A percentile compares a stretch with the other conserved stretches of the same genome.
Conservation (phyloP, 2,329 filamentous ascomycete genomes). For the Trichoderma sp. region DNA sequence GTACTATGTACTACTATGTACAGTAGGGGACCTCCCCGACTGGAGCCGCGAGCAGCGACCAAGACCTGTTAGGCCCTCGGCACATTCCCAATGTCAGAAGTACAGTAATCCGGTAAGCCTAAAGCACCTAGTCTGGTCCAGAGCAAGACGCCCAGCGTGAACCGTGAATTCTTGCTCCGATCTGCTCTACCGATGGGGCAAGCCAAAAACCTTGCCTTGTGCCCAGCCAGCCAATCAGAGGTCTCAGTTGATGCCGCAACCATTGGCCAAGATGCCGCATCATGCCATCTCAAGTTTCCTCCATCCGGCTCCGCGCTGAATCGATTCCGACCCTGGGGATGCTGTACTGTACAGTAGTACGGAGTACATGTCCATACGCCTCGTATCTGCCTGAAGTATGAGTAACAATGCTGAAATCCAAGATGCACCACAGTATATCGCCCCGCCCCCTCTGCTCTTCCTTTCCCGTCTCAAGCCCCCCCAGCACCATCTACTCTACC, state of each 20-base stretch:
- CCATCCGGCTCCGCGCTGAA: constrained; percentile 6
- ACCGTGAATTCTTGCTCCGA: background rate
- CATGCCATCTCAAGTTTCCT: constrained; percentile 1
- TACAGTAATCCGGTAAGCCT: background rate
- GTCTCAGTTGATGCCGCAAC: constrained; percentile 1
- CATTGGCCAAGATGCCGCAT: background rate
- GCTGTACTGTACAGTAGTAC: background rate
- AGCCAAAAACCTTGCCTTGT: background rate
- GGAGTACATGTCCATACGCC: background rate
- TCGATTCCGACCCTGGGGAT: background rate
- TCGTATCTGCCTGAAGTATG: background rate
- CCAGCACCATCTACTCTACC: too few relatives aligned
- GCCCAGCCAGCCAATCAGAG: constrained; percentile 7
- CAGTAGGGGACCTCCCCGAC: background rate
- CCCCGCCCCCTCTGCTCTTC: background rate
- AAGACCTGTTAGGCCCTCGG: background rate
- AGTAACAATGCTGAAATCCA: background rate
- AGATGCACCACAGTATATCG: background rate
- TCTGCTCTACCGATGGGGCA: background rate
- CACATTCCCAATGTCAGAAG: background rate
- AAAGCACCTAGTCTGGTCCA: too few relatives aligned
- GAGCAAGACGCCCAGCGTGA: background rate
- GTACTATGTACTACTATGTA: too few relatives aligned
- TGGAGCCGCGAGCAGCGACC: background rate
- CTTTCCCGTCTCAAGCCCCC: background rate